Evolutionary conservation across 768 basidiomycete species (phyloP), one percentile per base, ranked within the genome.

Genomic region (Hericium alpestre): DNA sequence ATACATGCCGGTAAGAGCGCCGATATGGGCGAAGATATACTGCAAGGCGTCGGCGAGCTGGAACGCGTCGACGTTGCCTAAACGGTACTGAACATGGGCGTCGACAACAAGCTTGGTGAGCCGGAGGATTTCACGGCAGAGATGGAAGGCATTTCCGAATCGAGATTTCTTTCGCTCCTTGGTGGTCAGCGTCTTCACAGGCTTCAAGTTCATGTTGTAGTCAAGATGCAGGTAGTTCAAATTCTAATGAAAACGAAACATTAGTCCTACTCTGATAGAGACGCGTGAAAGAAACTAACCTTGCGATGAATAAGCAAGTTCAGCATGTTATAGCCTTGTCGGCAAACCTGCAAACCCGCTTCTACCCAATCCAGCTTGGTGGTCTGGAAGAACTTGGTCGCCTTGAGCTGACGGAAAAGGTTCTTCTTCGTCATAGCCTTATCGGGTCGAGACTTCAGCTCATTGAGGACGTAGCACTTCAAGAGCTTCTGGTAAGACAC

Each of bases 381-480:
- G 13, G 90, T 92, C 76, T 98, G 96, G 85, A 99, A 99, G 74
- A 99, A 99, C 72, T 98, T 98, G 57, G 96, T 99, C n/a, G 90
- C 87, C 73, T 97, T 98, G 57, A 93, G 77, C 67, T 93, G 90
- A 47, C 92, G 80, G 81, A 99, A 98, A 52, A 98, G 69, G 67
- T 94, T 96, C 75, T 95, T 93, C 83, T 95, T 98, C 61, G 90
- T 87, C 90, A 96, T 95, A 8, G 96, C 87, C 72, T 96, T 98
- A 71, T 96, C 93, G 5, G 86, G 79, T 49, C 90, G 79, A 55
- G 86, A 86, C 65, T 90, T 85, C 47, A 99, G 77, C 70, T 94
- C 93, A 69, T 99, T 99, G 64, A 98, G 77, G 16, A 99, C 96
- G 71, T 79, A 98, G 68, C 88, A 87, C 71, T 99, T 99, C 58